phyloP scores from a whole-genome alignment of 805 yeast species.

The Spathaspora passalidarum region DNA sequence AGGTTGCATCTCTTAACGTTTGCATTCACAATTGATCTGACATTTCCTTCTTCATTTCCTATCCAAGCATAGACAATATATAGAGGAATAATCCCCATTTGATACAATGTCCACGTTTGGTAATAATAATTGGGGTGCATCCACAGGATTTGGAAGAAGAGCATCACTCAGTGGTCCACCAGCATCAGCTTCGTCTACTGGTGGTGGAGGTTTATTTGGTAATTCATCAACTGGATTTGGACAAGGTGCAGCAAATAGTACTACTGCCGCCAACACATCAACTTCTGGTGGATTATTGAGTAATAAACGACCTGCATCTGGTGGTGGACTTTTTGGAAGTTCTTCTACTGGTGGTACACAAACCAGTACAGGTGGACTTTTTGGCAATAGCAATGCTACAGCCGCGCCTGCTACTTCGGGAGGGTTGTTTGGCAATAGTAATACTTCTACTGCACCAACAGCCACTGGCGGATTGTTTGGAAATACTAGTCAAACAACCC shows the following conservation, averaged over 20 bases:
- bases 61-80: not conserved
- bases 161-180: slow-evolving; percentile 17
- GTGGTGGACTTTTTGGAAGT: slow-evolving; percentile 22
- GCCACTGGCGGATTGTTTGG: slow-evolving; percentile 13
- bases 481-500: slow-evolving; percentile 7
- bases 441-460: slow-evolving; percentile 1
- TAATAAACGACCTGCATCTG: slow-evolving; percentile 8
- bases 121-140: slow-evolving; percentile 17
- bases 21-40: not conserved
- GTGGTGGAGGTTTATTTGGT: slow-evolving; percentile 20
- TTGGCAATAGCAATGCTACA: slow-evolving; percentile 16
- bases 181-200: slow-evolving; percentile 11
- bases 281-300: slow-evolving; percentile 12
- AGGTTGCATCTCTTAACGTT: not conserved
- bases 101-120: slow-evolving; percentile 1
- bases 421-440: slow-evolving; percentile 18
- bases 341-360: slow-evolving; percentile 9
- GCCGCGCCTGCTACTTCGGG: slow-evolving; percentile 7
- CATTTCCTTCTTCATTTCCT: no score
- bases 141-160: slow-evolving; percentile 19
- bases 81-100: not conserved
- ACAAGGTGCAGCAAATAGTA: slow-evolving; percentile 3
- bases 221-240: slow-evolving; percentile 9
- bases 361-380: slow-evolving; percentile 17
- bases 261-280: not conserved